Conservation (phyloP, 2,329 filamentous ascomycete genomes). For the Tympanopsis confertula region DNA sequence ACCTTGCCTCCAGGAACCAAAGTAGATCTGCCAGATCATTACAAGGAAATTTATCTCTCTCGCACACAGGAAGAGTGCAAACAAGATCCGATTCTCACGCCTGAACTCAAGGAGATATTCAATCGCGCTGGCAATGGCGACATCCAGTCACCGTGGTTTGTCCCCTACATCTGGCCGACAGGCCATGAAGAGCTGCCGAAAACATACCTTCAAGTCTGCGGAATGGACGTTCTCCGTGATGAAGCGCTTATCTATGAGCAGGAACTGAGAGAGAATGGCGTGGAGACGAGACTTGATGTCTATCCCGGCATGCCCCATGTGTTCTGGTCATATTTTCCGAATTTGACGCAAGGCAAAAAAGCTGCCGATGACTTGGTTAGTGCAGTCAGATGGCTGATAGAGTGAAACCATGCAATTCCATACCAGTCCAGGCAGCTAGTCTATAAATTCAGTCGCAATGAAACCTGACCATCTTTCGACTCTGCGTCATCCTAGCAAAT, state of each 20-base stretch:
- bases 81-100: background rate
- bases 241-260: constrained; percentile 39
- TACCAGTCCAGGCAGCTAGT: too few relatives aligned
- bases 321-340: too few relatives aligned
- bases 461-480: too few relatives aligned
- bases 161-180: constrained; percentile 18
- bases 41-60: background rate
- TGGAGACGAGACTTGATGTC: constrained; percentile 27
- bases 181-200: constrained; percentile 20
- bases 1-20: background rate
- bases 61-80: background rate
- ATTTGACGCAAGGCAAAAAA: too few relatives aligned
- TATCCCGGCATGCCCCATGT: background rate
- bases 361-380: too few relatives aligned
- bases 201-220: constrained; percentile 36
- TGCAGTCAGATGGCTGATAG: too few relatives aligned
- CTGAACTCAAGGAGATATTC: constrained; percentile 18
- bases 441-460: too few relatives aligned
- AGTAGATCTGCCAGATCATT: background rate
- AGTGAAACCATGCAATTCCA: too few relatives aligned
- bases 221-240: constrained; percentile 36
- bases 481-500: too few relatives aligned
- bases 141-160: constrained; percentile 13
- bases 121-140: constrained; percentile 17
- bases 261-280: constrained; percentile 27